These are phyloP conservation scores for Helotiales sp. DNA, from an alignment of 2,329 filamentous ascomycete genomes.

Conservation along the genomic window DNA sequence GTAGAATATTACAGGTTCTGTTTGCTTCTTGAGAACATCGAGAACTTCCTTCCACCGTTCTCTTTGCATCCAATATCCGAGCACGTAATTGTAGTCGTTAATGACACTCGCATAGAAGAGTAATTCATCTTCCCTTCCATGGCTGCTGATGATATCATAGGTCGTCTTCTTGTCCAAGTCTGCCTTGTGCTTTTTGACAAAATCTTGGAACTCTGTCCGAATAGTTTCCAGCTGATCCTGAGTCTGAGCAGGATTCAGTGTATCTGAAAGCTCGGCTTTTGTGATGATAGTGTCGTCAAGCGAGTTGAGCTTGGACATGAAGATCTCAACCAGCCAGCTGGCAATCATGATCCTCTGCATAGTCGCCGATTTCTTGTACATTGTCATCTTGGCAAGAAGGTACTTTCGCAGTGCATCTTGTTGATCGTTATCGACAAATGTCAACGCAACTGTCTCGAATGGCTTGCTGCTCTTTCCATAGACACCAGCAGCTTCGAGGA, in stretches of 20 bases:
- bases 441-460: conserved; percentile 92
- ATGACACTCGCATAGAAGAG: conserved; percentile 86
- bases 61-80: conserved; percentile 96
- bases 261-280: conserved; percentile 76
- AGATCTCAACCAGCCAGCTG: conserved; percentile 92
- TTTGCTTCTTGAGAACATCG: conserved; percentile 88
- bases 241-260: conserved; percentile 68
- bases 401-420: conserved; percentile 91
- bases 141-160: conserved; percentile 94
- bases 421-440: conserved; percentile 86
- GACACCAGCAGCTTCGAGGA: conserved; percentile 80
- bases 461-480: conserved; percentile 96
- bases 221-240: conserved; percentile 70
- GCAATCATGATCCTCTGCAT: conserved; percentile 98
- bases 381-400: conserved; percentile 77
- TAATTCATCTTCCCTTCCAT: conserved; percentile 90
- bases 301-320: conserved; percentile 95
- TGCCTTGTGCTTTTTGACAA: conserved; percentile 78
- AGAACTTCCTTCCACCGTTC: conserved; percentile 90
- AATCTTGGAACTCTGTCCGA: conserved; percentile 82
- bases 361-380: conserved; percentile 75
- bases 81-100: conserved; percentile 90
- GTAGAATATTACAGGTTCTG: conserved; percentile 90
- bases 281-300: conserved; percentile 93
- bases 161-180: conserved; percentile 90